Conservation (phyloP, 371 early-diverging fungal species). For the Mucor plumbeus region DNA sequence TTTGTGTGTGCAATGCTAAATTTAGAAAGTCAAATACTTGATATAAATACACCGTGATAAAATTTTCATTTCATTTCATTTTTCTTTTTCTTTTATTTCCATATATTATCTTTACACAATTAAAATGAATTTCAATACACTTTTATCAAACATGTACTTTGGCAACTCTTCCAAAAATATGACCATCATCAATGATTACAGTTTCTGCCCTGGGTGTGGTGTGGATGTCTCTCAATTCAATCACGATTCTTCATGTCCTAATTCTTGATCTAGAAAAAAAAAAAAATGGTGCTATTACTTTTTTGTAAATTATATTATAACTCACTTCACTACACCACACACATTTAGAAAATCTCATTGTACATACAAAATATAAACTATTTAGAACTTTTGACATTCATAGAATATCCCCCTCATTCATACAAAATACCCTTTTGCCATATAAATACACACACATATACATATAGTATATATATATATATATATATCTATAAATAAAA, state of each 20-base stretch:
- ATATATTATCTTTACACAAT: not conserved
- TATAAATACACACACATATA: no score
- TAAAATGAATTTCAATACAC: not conserved
- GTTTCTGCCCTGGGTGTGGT: slow-evolving; percentile 29
- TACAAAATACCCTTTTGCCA: not conserved
- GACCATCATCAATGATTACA: slow-evolving; percentile 9
- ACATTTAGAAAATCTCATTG: no score
- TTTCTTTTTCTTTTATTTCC: not conserved
- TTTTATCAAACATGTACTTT: slow-evolving; percentile 1
- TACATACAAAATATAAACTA: not conserved
- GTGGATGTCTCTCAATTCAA: slow-evolving; percentile 28
- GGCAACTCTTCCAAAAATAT: not conserved
- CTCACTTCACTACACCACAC: not conserved
- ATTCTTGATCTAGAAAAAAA: slow-evolving; percentile 2
- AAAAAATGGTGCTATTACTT: not conserved
- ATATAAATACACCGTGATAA: not conserved
- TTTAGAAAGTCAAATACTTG: not conserved
- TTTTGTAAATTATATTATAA: not conserved
- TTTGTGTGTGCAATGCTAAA: slow-evolving; percentile 2
- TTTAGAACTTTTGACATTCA: not conserved
- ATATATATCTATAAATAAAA: no score
- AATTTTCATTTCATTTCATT: not conserved
- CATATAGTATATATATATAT: no score
- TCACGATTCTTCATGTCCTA: slow-evolving; percentile 27
- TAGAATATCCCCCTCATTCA: not conserved